Evolutionary conservation across 2,329 filamentous ascomycete species (phyloP).

Genomic region (Bipolaris oryzae): DNA sequence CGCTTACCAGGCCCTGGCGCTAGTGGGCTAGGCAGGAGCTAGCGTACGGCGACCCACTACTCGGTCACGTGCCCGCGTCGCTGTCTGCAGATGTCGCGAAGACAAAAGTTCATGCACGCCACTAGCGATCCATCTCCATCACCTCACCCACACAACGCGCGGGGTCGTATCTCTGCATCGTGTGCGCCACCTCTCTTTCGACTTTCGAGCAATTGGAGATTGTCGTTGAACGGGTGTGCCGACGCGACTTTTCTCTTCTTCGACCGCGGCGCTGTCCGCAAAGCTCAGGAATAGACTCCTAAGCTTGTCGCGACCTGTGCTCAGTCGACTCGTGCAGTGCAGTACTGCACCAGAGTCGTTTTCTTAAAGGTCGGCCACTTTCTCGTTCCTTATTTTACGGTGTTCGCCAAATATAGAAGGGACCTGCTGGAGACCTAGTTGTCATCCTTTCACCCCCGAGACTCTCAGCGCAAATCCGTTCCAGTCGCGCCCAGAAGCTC

Average conservation of each 20-base stretch:
- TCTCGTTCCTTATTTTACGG: background rate
- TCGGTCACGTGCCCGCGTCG: slow-evolving; percentile 9
- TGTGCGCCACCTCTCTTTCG: slow-evolving; percentile 25
- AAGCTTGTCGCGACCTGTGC: slow-evolving; percentile 27
- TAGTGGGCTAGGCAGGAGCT: slow-evolving; percentile 14
- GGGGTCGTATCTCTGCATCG: slow-evolving; percentile 27
- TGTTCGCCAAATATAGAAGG: background rate
- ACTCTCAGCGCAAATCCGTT: background rate
- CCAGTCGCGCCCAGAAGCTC: background rate
- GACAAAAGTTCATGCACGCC: slow-evolving; percentile 32
- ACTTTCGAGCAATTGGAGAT: slow-evolving; percentile 16
- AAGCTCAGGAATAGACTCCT: slow-evolving; percentile 33
- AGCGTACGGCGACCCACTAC: background rate
- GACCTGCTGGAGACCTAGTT: background rate
- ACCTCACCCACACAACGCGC: slow-evolving; percentile 37
- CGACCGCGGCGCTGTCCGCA: slow-evolving; percentile 33
- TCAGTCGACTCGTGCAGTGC: slow-evolving; percentile 11
- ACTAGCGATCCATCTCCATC: slow-evolving; percentile 28
- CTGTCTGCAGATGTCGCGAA: slow-evolving; percentile 17
- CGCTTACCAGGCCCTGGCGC: slow-evolving; percentile 15
- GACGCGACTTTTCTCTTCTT: slow-evolving; percentile 31
- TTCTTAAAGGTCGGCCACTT: slow-evolving; percentile 1
- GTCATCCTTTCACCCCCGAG: background rate
- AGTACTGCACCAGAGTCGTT: slow-evolving; percentile 11
- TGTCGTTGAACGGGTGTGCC: slow-evolving; percentile 22